Base-by-base conservation (phyloP, 2,329 filamentous ascomycete species). In the Diaporthe sp. region DNA sequence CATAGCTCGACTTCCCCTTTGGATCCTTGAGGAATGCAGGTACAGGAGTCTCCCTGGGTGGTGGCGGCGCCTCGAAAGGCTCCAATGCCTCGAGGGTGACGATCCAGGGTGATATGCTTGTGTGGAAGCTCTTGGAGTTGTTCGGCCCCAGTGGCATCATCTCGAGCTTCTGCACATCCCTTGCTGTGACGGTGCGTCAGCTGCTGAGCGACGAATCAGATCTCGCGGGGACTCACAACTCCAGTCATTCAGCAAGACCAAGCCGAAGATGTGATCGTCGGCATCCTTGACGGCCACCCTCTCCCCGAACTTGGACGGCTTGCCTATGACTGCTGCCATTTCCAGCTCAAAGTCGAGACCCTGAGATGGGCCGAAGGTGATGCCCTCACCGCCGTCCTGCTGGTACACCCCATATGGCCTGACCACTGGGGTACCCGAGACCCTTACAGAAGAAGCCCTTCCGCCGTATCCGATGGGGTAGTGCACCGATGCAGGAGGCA, bases 211-310 rank as follows among this genome's bases (percentile, higher is more conserved):
- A 65, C 80, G 71, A 1, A 78, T 74, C 84, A 81, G 73, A 42
- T 81, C 82, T 20, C 15, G 55, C 39, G 15, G 51, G 17, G 2
- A 83, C 57, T 88, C 85, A 77, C 88, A 85, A 34, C 86, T 88
- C 91, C 91, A 93, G 77, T 93, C 91, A 77, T 93, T 93, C 17
- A 93, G 79, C 51, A 93, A 81, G 0, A 91, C 88, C n/a, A 92
- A 84, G 0, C 91, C 91, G 80, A 93, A 92, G 22, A 92, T 90
- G 77, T 92, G 89, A 0, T 90, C 85, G 9, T 90, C 86, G 0
- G 90, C 89, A 42, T 89, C 87, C 28, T 85, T 86, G 0, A 85
- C 82, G 0, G 81, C 78, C 0, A 89, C 76, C 0, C 81, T 80
- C 57, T 86, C 77, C 2, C 84, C 83, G n/a, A 84, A 77, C 0